These are phyloP conservation scores for Debaryomyces coudertii DNA, from an alignment of 1,139 yeast species.

Conservation along the genomic window DNA sequence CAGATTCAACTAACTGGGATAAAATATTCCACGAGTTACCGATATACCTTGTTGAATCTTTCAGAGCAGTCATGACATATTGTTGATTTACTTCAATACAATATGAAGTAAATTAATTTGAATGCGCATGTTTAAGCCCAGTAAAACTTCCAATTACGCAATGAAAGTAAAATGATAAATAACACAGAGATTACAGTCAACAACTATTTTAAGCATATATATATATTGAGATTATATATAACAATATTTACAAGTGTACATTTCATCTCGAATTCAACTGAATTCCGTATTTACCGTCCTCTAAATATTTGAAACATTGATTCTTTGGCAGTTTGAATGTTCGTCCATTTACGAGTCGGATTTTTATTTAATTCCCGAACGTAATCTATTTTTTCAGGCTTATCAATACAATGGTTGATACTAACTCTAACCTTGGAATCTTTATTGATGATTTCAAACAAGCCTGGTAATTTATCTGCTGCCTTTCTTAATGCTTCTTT, in stretches of 20 bases:
- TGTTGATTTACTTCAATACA: neutral
- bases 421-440: constrained; percentile 76
- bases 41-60: constrained; percentile 35
- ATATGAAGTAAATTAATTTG: neutral
- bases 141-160: no score
- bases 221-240: constrained; percentile 2
- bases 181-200: neutral
- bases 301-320: constrained; percentile 55
- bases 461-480: constrained; percentile 89
- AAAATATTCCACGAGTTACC: constrained; percentile 34
- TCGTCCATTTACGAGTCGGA: constrained; percentile 68
- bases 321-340: constrained; percentile 51
- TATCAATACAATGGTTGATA: constrained; percentile 48
- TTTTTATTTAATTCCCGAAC: constrained; percentile 55
- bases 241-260: constrained; percentile 3
- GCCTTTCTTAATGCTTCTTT: constrained; percentile 92
- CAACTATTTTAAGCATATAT: neutral
- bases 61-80: constrained; percentile 28
- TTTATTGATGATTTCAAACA: constrained; percentile 78
- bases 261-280: neutral
- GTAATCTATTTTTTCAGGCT: constrained; percentile 54
- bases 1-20: constrained; percentile 49
- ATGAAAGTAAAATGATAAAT: no score
- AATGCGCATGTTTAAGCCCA: neutral
- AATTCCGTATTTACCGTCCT: constrained; percentile 46